Evolutionary conservation across 345 rosid genomes (phyloP).

Genomic region (Durio zibethinus): DNA sequence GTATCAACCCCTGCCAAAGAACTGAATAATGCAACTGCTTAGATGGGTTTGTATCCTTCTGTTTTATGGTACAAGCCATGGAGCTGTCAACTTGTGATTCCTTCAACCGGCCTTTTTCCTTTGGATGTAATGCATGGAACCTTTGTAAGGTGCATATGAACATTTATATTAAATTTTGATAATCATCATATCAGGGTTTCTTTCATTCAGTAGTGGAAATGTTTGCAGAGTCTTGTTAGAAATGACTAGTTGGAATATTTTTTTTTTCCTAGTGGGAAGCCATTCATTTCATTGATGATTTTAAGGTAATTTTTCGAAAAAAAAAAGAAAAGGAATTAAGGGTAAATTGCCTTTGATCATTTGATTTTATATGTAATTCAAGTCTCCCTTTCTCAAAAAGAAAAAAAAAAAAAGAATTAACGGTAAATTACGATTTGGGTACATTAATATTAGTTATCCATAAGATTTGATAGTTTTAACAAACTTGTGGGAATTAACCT

Average conservation of each 20-base stretch:
- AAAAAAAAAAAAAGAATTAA: too few relatives aligned
- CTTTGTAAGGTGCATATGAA: neutral
- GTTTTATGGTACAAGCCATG: neutral
- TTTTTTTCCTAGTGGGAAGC: neutral
- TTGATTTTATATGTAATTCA: too few relatives aligned
- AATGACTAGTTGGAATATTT: neutral
- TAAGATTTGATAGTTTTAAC: too few relatives aligned
- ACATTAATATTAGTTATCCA: too few relatives aligned
- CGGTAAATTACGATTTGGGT: too few relatives aligned
- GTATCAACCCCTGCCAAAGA: slow-evolving; percentile 31
- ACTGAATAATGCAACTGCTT: slow-evolving; percentile 33
- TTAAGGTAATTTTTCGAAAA: too few relatives aligned
- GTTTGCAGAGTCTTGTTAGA: neutral
- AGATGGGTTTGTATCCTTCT: slow-evolving; percentile 5
- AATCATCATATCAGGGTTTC: neutral
- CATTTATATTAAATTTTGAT: neutral
- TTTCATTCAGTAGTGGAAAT: neutral
- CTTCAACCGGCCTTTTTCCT: neutral
- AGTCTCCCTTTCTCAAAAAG: too few relatives aligned
- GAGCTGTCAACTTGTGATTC: neutral
- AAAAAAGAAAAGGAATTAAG: too few relatives aligned
- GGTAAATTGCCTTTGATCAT: too few relatives aligned
- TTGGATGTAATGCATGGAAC: neutral
- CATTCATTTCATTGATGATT: slow-evolving; percentile 4
- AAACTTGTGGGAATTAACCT: too few relatives aligned